phyloP scores from a whole-genome alignment of 495 filamentous ascomycete genomes.

The Lasiosphaeria miniovina region DNA sequence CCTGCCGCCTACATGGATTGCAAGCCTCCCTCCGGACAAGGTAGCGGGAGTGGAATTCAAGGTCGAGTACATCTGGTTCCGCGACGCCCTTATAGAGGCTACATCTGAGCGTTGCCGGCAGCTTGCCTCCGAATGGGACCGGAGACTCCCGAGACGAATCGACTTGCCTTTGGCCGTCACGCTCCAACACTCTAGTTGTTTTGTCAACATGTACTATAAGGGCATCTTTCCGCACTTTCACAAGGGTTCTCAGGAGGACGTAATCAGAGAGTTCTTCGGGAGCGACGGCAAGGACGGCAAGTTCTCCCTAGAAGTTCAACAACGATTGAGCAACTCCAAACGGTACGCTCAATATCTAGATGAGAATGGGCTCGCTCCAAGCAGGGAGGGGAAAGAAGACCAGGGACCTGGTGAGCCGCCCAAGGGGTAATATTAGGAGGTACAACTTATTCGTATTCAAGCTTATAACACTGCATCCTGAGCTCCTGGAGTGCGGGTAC shows the following conservation, averaged over 20 bases:
- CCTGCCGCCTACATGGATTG: conserved; percentile 13
- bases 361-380: conserved; percentile 8
- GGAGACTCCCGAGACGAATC: conserved; percentile 7
- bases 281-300: conserved; percentile 8
- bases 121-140: conserved; percentile 12
- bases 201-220: conserved; percentile 9
- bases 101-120: conserved; percentile 11
- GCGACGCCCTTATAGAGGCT: conserved; percentile 7
- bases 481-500: too few relatives aligned
- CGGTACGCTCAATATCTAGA: conserved; percentile 8
- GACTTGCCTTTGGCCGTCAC: conserved; percentile 7
- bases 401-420: conserved; percentile 5
- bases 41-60: conserved; percentile 8
- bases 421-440: not conserved
- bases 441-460: not conserved
- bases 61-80: conserved; percentile 12
- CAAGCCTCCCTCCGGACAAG: conserved; percentile 8
- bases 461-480: not conserved
- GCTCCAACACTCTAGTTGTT: conserved; percentile 8
- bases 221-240: conserved; percentile 14
- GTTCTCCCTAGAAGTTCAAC: conserved; percentile 9
- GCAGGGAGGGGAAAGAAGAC: not conserved
- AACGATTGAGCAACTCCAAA: conserved; percentile 9
- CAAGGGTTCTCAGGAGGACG: conserved; percentile 7
- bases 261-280: conserved; percentile 10